phyloP scores from a whole-genome alignment of 164 flowering plant species.

The Liquidambar formosana region DNA sequence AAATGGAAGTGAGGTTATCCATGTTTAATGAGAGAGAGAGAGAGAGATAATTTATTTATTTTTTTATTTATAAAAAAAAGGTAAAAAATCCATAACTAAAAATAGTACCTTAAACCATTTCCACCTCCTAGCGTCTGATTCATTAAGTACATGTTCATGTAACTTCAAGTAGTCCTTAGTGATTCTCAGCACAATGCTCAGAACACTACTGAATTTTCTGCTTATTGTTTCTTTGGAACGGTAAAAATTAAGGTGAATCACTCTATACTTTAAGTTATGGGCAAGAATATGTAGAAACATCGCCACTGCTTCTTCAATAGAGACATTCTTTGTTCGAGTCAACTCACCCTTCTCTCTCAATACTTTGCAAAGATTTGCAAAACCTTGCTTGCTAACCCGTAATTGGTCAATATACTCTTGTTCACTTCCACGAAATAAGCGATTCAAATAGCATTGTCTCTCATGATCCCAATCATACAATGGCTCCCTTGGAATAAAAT shows the following conservation, averaged over 20 bases:
- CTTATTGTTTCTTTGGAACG: neutral
- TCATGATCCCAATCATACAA: neutral
- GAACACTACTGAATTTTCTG: neutral
- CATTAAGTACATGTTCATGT: too few relatives aligned
- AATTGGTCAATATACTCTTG: neutral
- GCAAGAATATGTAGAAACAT: neutral
- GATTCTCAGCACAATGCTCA: neutral
- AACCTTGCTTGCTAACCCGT: neutral
- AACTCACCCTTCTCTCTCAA: neutral
- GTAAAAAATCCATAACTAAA: neutral
- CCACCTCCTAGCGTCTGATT: too few relatives aligned
- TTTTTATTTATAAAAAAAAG: too few relatives aligned
- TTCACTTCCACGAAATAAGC: neutral
- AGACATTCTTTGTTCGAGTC: conserved; percentile 4
- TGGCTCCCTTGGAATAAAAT: neutral
- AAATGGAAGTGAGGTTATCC: too few relatives aligned
- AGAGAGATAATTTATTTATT: too few relatives aligned
- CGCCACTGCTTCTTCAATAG: neutral
- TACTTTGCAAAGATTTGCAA: neutral
- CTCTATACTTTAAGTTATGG: neutral
- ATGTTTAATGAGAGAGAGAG: too few relatives aligned
- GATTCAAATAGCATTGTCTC: neutral
- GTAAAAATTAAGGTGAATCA: neutral
- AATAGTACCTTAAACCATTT: too few relatives aligned
- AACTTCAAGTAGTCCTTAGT: too few relatives aligned